Conservation (phyloP, 306 rosid species). For the Sesbania bispinosa region DNA sequence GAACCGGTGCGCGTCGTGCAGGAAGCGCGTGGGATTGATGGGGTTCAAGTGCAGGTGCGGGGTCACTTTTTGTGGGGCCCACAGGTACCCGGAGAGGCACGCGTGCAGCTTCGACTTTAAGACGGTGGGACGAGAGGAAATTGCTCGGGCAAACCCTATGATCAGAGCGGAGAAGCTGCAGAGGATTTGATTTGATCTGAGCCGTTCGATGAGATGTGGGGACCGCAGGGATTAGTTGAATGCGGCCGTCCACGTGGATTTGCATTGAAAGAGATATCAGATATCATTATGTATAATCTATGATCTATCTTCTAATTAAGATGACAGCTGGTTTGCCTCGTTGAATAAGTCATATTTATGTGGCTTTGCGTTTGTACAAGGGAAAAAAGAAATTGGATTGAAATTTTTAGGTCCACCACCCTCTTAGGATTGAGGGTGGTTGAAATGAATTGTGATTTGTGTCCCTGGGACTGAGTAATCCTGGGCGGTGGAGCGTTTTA, state of each 20-base stretch:
- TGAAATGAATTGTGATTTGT: neutral
- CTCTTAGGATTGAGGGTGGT: neutral
- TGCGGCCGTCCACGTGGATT: constrained; percentile 10
- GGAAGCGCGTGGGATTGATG: constrained; percentile 73
- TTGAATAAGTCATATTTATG: constrained; percentile 21
- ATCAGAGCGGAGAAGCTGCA: constrained; percentile 65
- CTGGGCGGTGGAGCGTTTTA: neutral
- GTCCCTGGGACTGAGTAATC: neutral
- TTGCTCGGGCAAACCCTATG: constrained; percentile 72
- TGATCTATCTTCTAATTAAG: neutral
- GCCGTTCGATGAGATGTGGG: constrained; percentile 3
- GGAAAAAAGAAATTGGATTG: neutral
- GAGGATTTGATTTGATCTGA: constrained; percentile 53
- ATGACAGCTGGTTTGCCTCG: neutral
- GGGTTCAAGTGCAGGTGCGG: constrained; percentile 85
- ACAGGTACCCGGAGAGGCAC: constrained; percentile 85
- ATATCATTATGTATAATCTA: neutral
- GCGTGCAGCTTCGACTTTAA: constrained; percentile 74
- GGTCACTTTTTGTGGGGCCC: constrained; percentile 69
- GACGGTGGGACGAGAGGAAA: constrained; percentile 66
- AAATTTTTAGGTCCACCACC: neutral
- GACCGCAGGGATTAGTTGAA: neutral
- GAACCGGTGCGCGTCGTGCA: constrained; percentile 60
- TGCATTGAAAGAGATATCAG: neutral
- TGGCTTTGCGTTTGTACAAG: neutral